Conservation (phyloP, 2,329 filamentous ascomycete genomes). For the Xylaria sp. region DNA sequence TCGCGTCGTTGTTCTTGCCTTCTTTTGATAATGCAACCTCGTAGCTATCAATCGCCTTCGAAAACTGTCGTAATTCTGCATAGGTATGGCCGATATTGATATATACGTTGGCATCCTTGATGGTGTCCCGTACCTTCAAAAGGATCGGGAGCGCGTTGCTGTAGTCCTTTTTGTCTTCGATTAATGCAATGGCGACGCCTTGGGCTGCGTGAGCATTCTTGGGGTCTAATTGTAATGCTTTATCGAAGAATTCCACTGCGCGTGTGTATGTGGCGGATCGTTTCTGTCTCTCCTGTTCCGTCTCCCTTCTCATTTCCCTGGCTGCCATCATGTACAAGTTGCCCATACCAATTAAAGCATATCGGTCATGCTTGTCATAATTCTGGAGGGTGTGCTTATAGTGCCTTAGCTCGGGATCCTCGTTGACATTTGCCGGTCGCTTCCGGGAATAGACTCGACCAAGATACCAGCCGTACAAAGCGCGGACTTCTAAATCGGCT, state of each 20-base stretch:
- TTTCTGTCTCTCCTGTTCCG: conserved; percentile 91
- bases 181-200: conserved; percentile 91
- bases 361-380: conserved; percentile 97
- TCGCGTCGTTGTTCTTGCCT: conserved; percentile 76
- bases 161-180: conserved; percentile 94
- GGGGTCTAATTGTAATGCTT: conserved; percentile 92
- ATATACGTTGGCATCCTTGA: conserved; percentile 88
- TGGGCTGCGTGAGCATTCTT: conserved; percentile 97
- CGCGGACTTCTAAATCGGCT: conserved; percentile 88
- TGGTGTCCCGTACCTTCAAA: conserved; percentile 87
- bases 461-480: conserved; percentile 95
- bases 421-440: conserved; percentile 79
- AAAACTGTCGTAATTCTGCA: conserved; percentile 88
- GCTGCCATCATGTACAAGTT: conserved; percentile 89
- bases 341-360: conserved; percentile 95
- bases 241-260: conserved; percentile 98
- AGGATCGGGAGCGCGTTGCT: conserved; percentile 86
- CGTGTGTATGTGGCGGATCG: conserved; percentile 87
- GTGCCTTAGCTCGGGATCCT: conserved; percentile 92
- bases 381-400: conserved; percentile 96
- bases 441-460: conserved; percentile 85
- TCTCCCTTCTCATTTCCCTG: conserved; percentile 92
- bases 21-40: conserved; percentile 85
- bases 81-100: conserved; percentile 96
- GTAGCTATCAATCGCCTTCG: conserved; percentile 94